Conservation (phyloP, 768 basidiomycete species). For the Rhodotorula babjevae region DNA sequence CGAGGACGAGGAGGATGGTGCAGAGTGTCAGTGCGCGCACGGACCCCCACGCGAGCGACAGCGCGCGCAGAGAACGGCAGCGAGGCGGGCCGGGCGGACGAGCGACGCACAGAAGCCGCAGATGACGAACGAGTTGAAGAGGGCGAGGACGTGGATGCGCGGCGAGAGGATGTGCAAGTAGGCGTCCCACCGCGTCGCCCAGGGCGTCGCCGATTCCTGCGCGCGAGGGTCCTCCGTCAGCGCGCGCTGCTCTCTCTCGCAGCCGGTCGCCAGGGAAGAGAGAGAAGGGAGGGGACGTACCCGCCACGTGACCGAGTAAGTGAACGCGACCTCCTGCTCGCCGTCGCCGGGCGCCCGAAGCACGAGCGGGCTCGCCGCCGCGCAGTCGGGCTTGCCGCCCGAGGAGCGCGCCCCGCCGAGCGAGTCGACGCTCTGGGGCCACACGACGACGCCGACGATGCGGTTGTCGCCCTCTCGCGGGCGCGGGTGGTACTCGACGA, state of each 20-base stretch:
- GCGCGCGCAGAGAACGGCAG: too few species aligned
- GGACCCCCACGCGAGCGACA: too few species aligned
- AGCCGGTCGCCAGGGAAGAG: too few species aligned
- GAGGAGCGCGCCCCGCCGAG: slow-evolving; percentile 34
- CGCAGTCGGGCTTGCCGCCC: slow-evolving; percentile 41
- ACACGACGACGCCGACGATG: slow-evolving; percentile 90
- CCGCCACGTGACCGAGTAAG: slow-evolving; percentile 82
- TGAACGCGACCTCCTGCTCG: slow-evolving; percentile 67
- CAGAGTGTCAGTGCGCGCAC: too few species aligned
- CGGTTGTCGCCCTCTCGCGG: slow-evolving; percentile 63
- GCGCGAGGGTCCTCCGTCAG: too few species aligned
- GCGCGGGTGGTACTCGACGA: slow-evolving; percentile 67
- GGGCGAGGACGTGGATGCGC: slow-evolving; percentile 91
- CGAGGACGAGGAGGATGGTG: too few species aligned
- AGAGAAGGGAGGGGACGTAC: slow-evolving; percentile 50
- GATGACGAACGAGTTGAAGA: slow-evolving; percentile 87
- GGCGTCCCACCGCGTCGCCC: slow-evolving; percentile 95
- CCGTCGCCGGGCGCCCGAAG: slow-evolving; percentile 58
- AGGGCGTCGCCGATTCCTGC: slow-evolving; percentile 38
- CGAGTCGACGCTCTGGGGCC: slow-evolving; percentile 50
- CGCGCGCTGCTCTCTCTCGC: too few species aligned
- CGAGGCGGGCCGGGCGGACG: too few species aligned
- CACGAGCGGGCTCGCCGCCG: slow-evolving; percentile 48
- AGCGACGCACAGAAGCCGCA: slow-evolving; percentile 60
- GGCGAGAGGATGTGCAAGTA: slow-evolving; percentile 92